A percentile compares a stretch with the other conserved stretches of the same genome.
Conservation (phyloP, 2,329 filamentous ascomycete genomes). For the Periconia sp. region DNA sequence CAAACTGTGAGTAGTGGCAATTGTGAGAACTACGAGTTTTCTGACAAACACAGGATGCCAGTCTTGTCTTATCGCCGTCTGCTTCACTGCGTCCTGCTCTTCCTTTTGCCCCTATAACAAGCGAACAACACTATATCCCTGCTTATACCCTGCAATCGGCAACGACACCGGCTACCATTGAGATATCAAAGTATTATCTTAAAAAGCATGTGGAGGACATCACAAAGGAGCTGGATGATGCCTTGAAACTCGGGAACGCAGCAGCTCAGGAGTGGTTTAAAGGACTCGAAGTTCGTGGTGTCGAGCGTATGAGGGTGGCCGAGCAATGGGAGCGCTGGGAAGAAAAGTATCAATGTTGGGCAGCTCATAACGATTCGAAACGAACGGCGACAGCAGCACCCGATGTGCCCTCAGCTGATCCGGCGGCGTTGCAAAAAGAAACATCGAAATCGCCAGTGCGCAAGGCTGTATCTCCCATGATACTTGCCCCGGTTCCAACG, state of each 20-base stretch:
- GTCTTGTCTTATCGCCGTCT: conserved; percentile 65
- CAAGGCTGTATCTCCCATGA: conserved; percentile 29
- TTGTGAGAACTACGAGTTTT: neutral
- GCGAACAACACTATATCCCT: conserved; percentile 62
- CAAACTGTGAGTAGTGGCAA: conserved; percentile 60
- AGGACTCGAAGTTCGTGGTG: conserved; percentile 67
- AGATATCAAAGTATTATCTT: conserved; percentile 68
- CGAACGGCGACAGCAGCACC: conserved; percentile 9
- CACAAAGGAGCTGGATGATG: conserved; percentile 63
- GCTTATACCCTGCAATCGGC: conserved; percentile 57
- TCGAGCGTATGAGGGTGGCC: conserved; percentile 61
- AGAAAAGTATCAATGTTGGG: conserved; percentile 40
- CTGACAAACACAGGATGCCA: conserved; percentile 61
- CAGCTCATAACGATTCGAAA: conserved; percentile 17
- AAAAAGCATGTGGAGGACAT: conserved; percentile 64
- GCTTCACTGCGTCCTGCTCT: conserved; percentile 68
- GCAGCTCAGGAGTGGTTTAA: conserved; percentile 78
- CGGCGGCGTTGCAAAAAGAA: conserved; percentile 17
- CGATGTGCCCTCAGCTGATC: conserved; percentile 16
- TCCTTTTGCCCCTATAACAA: conserved; percentile 67
- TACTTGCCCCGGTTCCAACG: conserved; percentile 36
- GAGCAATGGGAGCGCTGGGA: conserved; percentile 78
- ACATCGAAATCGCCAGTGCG: conserved; percentile 27
- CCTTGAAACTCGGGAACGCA: conserved; percentile 66
- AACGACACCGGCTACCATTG: conserved; percentile 50